Conservation (phyloP, 495 filamentous ascomycete species). For the Friedmanniomyces endolithicus region DNA sequence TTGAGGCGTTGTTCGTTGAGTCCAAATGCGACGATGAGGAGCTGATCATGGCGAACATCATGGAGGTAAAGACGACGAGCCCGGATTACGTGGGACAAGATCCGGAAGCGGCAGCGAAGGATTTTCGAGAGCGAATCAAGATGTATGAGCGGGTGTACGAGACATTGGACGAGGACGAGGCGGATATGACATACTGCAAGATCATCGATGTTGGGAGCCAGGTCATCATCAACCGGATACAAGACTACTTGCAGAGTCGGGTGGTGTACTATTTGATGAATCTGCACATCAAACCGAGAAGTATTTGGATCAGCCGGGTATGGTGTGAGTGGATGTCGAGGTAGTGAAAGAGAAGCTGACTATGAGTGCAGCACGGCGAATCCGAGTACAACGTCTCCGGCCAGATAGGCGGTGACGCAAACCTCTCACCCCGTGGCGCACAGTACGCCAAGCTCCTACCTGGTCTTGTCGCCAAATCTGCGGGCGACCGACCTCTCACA, state of each 20-base stretch:
- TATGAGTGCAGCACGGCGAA: conserved; percentile 66
- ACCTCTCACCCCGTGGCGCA: conserved; percentile 74
- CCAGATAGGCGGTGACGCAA: conserved; percentile 81
- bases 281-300: conserved; percentile 90
- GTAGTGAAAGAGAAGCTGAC: not conserved
- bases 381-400: conserved; percentile 80
- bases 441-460: conserved; percentile 75
- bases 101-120: conserved; percentile 73
- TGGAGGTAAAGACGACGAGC: conserved; percentile 91
- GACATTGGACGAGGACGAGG: conserved; percentile 78
- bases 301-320: conserved; percentile 91
- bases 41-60: conserved; percentile 91
- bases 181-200: conserved; percentile 80
- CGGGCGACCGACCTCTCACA: conserved; percentile 70
- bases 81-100: conserved; percentile 92
- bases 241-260: conserved; percentile 89
- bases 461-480: conserved; percentile 63
- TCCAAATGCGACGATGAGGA: conserved; percentile 90
- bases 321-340: conserved; percentile 28
- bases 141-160: conserved; percentile 96
- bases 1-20: conserved; percentile 91
- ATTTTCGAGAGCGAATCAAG: conserved; percentile 86
- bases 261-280: conserved; percentile 98
- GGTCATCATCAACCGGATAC: conserved; percentile 93
- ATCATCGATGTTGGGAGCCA: conserved; percentile 91